phyloP scores from a whole-genome alignment of 1,139 yeast species.

The Kurtzmaniella quercitrusa region DNA sequence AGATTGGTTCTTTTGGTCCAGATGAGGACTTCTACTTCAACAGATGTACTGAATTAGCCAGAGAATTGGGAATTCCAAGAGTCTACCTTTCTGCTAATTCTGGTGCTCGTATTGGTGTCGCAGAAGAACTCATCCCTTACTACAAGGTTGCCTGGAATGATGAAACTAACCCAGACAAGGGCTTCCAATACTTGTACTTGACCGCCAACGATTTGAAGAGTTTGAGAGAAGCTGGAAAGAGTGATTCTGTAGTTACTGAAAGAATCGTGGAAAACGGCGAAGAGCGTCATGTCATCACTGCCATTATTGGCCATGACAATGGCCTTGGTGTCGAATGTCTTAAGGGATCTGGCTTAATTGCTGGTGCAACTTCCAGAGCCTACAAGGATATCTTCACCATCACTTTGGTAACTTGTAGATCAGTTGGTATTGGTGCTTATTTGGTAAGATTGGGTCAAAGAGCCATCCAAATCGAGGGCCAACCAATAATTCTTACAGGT shows the following conservation, averaged over 20 bases:
- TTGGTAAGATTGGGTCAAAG: conserved; percentile 97
- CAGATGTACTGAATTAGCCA: conserved; percentile 88
- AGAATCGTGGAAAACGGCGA: conserved; percentile 81
- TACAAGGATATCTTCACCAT: conserved; percentile 95
- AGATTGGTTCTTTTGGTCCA: conserved; percentile 99
- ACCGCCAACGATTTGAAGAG: conserved; percentile 61
- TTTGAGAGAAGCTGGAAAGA: conserved; percentile 56
- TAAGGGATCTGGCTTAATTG: conserved; percentile 96
- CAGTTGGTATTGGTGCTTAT: conserved; percentile 99
- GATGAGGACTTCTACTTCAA: conserved; percentile 88
- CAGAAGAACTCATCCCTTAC: conserved; percentile 87
- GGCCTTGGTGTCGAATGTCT: conserved; percentile 98
- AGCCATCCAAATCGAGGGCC: conserved; percentile 97
- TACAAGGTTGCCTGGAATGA: conserved; percentile 94
- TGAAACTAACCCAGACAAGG: conserved; percentile 68
- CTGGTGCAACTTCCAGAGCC: conserved; percentile 97
- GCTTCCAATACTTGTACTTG: conserved; percentile 85
- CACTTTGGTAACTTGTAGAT: conserved; percentile 94
- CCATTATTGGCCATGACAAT: conserved; percentile 90
- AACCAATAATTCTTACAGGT: conserved; percentile 96
- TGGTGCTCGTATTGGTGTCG: conserved; percentile 98
- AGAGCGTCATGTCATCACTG: conserved; percentile 72
- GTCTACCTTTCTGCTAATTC: conserved; percentile 95
- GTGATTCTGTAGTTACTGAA: conserved; percentile 68
- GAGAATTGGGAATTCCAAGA: conserved; percentile 89